Conservation (phyloP, 2,329 filamentous ascomycete genomes). For the Clonostachys chloroleuca region DNA sequence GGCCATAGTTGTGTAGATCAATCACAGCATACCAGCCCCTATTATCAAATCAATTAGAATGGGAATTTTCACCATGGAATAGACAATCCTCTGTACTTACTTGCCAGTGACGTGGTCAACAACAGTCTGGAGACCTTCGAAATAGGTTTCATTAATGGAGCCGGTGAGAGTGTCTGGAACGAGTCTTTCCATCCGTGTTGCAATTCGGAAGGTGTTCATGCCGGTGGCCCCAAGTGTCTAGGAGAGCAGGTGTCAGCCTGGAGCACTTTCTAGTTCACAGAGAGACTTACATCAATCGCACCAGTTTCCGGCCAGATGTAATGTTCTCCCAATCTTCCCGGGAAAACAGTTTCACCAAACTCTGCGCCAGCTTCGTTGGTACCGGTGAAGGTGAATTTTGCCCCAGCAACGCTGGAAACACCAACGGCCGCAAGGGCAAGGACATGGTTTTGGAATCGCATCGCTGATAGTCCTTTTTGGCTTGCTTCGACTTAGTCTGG, state of each 20-base stretch:
- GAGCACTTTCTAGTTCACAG: too few species aligned
- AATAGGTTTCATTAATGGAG: background rate
- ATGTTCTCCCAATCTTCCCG: background rate
- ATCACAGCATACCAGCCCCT: background rate
- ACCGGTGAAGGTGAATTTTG: slow-evolving; percentile 30
- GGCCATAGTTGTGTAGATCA: background rate
- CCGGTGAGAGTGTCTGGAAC: background rate
- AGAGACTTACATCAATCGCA: slow-evolving; percentile 13
- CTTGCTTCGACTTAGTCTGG: too few species aligned
- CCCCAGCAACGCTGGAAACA: slow-evolving; percentile 6
- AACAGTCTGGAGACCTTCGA: slow-evolving; percentile 19
- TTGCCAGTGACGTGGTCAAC: slow-evolving; percentile 23
- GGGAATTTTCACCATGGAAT: too few species aligned
- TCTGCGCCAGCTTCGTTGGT: background rate
- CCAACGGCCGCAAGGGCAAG: background rate
- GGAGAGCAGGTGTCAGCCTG: slow-evolving; percentile 3
- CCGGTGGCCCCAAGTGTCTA: slow-evolving; percentile 8
- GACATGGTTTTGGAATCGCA: too few species aligned
- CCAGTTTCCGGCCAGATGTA: background rate
- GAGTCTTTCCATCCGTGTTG: background rate
- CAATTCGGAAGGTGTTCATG: background rate
- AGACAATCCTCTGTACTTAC: background rate
- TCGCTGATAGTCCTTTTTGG: too few species aligned
- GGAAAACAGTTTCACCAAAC: background rate
- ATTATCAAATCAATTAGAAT: background rate